Evolutionary conservation across 2,329 filamentous ascomycete species (phyloP), one percentile per base, ranked within the genome.

Genomic region (Monosporascus sp.): DNA sequence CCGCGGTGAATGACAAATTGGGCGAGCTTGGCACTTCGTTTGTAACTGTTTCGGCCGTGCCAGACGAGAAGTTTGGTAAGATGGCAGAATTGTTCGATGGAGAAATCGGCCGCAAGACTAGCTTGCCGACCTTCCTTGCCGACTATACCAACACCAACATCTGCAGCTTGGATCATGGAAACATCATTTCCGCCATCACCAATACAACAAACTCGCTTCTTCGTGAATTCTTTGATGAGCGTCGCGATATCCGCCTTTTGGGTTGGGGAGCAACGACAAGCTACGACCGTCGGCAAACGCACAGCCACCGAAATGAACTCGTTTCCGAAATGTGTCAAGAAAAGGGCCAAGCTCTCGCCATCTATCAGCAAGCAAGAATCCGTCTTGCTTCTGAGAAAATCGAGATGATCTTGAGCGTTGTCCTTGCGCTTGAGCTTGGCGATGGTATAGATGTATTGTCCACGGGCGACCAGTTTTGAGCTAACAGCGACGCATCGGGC

Each of bases 1-100:
- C 94, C 94, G 64, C 94, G 88, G 68, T 99, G 95, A 63, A 99
- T 99, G 63, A 99, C 93, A 70, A 99, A 99, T 69, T 97, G 95
- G 1, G 90, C 91, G 24, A 99, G 82, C 73, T 99, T 99, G 27
- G 94, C 94, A 54, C 85, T 90, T 46, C 95, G 84, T 72, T 97
- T 97, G 78, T 99, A 99, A 62, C 87, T 93, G 73, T 99, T 99
- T 35, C 95, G 85, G 1, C 94, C 94, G 68, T 99, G 95, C 94
- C 95, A 99, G 38, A 99, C 91, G n/a, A 99, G 82, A 1, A 99
- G 81, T 71, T 97, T 99, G 48, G 93, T 96, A 20, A 99, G 75
- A 68, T 99, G 91, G 65, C 86, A 89, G 72, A 99, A 99, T 64
- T 97, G 92, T 55, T 91, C 90, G 62, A 99, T 96, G 54, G 88